Evolutionary conservation across 2,329 filamentous ascomycete species (phyloP), one percentile per base, ranked within the genome.

Genomic region (Talaromyces sp.): DNA sequence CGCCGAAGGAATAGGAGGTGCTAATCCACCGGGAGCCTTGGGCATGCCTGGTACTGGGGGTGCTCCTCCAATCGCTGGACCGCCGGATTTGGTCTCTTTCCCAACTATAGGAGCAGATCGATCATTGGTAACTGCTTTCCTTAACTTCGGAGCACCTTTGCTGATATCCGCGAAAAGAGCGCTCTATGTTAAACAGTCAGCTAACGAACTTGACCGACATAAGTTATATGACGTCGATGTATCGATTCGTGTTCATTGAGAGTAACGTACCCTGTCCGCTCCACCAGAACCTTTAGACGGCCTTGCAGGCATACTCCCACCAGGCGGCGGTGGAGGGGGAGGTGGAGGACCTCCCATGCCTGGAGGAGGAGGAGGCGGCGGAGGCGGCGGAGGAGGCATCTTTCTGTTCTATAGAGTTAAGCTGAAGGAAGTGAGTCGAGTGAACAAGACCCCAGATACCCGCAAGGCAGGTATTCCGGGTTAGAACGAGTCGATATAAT

Each of bases 71-170:
- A 89, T 76, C 11, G 87, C 81, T 56, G 84, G 79, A 60, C 82
- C 85, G 33, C 80, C 81, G 11, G 82, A 81, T 33, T 79, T 78
- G 31, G 33, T 56, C 52, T 79, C 80, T 57, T 82, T 84, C 60
- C 75, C 82, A 58, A 97, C 73, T 53, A 82, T 67, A 0, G 93
- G 93, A 7, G 90, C 90, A 21, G 92, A 97, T 73, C 93, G 87
- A 73, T 97, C 93, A 75, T 97, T 97, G 65, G 92, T 89, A 57
- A 91, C 87, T 33, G 90, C 81, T 74, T 96, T 97, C 75, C 89
- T 96, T 60, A 97, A 80, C 61, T 79, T 78, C 15, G 57, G 57
- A 64, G 77, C 81, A 63, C 93, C 94, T 73, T 95, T 96, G 64
- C 80, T 78, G 66, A 99, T 99, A 73, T 97, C 93, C 68, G 85